Conservation (phyloP, 192 early-diverging fungal genomes). For the Dispira simplex region DNA sequence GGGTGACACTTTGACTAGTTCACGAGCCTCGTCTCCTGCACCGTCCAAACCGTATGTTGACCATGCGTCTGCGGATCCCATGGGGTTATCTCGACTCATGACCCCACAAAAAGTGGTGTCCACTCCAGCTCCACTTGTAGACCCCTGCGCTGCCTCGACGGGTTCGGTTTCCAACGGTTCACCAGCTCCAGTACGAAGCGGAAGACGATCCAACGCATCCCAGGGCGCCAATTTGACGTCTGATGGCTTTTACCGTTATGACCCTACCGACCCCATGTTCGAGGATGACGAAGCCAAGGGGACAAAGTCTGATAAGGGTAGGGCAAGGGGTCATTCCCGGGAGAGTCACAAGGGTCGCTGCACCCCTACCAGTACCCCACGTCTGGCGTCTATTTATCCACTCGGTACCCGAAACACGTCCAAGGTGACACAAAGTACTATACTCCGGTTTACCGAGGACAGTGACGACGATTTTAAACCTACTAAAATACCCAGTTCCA, state of each 20-base stretch:
- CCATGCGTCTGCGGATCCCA: not conserved
- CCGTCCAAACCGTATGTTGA: not conserved
- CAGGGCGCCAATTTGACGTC: not conserved
- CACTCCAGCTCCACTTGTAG: not conserved
- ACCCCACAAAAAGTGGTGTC: not conserved
- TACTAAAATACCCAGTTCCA: no score
- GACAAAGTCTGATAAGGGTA: not conserved
- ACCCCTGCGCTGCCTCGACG: not conserved
- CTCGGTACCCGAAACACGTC: not conserved
- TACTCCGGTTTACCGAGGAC: not conserved
- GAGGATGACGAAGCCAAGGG: not conserved
- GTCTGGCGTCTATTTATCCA: not conserved
- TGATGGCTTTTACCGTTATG: slow-evolving; percentile 3
- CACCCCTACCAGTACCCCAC: not conserved
- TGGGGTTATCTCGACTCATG: not conserved
- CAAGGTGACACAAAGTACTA: not conserved
- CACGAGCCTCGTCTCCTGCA: not conserved
- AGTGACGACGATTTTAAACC: no score
- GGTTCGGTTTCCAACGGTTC: not conserved
- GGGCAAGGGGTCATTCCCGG: not conserved
- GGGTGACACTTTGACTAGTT: not conserved
- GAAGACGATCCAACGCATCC: not conserved
- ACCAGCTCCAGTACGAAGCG: not conserved
- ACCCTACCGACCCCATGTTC: not conserved
- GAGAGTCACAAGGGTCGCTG: not conserved